phyloP scores from a whole-genome alignment of 2,329 filamentous ascomycete species.

The Eutypa lata region DNA sequence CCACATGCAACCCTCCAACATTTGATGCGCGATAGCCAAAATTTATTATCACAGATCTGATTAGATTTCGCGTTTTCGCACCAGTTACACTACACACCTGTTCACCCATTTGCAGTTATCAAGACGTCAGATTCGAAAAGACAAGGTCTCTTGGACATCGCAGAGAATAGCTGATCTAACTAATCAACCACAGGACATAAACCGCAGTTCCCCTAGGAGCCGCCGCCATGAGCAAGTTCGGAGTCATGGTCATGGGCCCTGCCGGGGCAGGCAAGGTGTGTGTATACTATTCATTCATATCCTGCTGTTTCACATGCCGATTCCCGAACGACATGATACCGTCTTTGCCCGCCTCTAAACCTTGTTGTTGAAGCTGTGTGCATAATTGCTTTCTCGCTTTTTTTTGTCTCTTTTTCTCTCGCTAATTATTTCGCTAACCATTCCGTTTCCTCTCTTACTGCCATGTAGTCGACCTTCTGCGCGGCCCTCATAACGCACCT shows the following conservation, averaged over 20 bases:
- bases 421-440: conserved; percentile 1
- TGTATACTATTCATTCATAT: conserved; percentile 12
- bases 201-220: not conserved
- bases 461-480: conserved; percentile 80
- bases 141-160: too few species aligned
- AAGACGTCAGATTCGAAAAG: too few species aligned
- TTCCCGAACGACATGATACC: not conserved
- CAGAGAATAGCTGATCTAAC: too few species aligned
- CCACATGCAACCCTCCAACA: not conserved
- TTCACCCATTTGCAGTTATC: too few species aligned
- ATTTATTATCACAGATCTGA: not conserved
- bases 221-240: conserved; percentile 81
- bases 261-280: conserved; percentile 87
- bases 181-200: not conserved
- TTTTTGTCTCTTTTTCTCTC: too few species aligned
- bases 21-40: not conserved
- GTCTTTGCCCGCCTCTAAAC: not conserved
- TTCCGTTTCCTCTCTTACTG: too few species aligned
- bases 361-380: too few species aligned
- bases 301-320: not conserved
- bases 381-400: too few species aligned
- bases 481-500: conserved; percentile 90
- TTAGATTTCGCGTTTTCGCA: not conserved
- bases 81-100: not conserved
- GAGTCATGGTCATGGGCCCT: conserved; percentile 92